Conservation (phyloP, 1,284 basidiomycete genomes). For the Blastosporella zonata region DNA sequence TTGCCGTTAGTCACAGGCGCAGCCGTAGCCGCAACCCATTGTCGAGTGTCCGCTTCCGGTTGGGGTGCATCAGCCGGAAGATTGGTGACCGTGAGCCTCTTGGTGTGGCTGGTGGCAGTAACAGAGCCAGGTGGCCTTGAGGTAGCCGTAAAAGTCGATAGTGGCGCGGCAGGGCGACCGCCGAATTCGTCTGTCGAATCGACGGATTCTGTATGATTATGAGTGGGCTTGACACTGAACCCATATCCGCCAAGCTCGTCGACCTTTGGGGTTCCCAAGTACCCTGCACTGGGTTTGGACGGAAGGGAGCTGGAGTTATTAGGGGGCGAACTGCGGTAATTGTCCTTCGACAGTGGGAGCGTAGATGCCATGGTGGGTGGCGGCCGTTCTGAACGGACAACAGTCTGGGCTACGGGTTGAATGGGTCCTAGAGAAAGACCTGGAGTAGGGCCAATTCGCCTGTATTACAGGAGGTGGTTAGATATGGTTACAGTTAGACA, state of each 20-base stretch:
- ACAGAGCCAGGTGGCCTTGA: constrained; percentile 24
- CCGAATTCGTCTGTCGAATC: constrained; percentile 15
- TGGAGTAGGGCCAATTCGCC: constrained; percentile 70
- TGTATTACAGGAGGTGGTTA: constrained; percentile 22
- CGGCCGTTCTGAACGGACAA: constrained; percentile 24
- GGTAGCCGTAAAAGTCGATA: background rate
- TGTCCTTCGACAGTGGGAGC: constrained; percentile 24
- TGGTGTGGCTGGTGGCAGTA: constrained; percentile 15
- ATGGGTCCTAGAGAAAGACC: constrained; percentile 50
- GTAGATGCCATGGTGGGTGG: constrained; percentile 20
- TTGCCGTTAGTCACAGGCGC: constrained; percentile 12
- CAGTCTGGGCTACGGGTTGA: constrained; percentile 16
- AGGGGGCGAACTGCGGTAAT: constrained; percentile 15
- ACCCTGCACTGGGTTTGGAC: constrained; percentile 2
- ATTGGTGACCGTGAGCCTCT: constrained; percentile 37
- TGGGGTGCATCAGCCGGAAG: constrained; percentile 24
- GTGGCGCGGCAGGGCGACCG: constrained; percentile 4
- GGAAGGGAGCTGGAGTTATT: constrained; percentile 23
- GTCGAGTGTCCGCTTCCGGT: constrained; percentile 13
- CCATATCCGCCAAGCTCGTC: constrained; percentile 31
- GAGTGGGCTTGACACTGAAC: constrained; percentile 13
- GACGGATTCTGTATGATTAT: constrained; percentile 11
- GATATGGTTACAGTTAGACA: background rate
- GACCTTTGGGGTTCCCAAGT: constrained; percentile 14
- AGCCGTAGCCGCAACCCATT: constrained; percentile 8